These are phyloP conservation scores for Cadophora gregata DNA, from an alignment of 2,329 filamentous ascomycete genomes.

Conservation along the genomic window DNA sequence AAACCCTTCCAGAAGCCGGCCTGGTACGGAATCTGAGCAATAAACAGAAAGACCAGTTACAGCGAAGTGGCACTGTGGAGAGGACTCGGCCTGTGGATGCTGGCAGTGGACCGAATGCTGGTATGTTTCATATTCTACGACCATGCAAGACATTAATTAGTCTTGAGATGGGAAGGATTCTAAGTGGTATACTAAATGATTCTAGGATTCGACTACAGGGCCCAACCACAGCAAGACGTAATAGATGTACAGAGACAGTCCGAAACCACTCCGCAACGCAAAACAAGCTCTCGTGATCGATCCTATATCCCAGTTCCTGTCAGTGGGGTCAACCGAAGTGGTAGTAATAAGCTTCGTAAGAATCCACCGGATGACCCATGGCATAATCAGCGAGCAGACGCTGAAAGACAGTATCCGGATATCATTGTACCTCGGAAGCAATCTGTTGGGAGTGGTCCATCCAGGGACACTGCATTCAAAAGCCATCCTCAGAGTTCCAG, in stretches of 20 bases:
- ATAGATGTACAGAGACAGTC: slow-evolving; percentile 15
- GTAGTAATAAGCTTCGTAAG: slow-evolving; percentile 65
- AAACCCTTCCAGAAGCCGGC: slow-evolving; percentile 41
- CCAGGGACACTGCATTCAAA: slow-evolving; percentile 32
- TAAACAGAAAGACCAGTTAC: slow-evolving; percentile 46
- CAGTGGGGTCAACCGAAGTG: slow-evolving; percentile 51
- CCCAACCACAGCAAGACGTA: slow-evolving; percentile 29
- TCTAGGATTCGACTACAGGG: slow-evolving; percentile 38
- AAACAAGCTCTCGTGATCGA: slow-evolving; percentile 66
- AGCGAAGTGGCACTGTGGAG: slow-evolving; percentile 42
- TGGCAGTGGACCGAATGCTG: slow-evolving; percentile 24
- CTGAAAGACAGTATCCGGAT: slow-evolving; percentile 48
- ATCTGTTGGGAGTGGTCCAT: slow-evolving; percentile 30
- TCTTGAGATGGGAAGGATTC: background rate
- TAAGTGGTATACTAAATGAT: background rate
- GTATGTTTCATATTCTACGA: background rate
- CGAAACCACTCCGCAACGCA: slow-evolving; percentile 50
- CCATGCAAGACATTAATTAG: background rate
- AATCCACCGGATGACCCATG: slow-evolving; percentile 60
- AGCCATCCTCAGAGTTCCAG: slow-evolving; percentile 29
- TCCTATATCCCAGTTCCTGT: slow-evolving; percentile 48
- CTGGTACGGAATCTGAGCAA: slow-evolving; percentile 44
- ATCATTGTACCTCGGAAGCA: slow-evolving; percentile 40
- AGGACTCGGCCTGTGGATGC: slow-evolving; percentile 37
- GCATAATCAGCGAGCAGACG: slow-evolving; percentile 51